These are phyloP conservation scores for Backusella morwellensis DNA, from an alignment of 192 early-diverging fungal species.

Conservation along the genomic window DNA sequence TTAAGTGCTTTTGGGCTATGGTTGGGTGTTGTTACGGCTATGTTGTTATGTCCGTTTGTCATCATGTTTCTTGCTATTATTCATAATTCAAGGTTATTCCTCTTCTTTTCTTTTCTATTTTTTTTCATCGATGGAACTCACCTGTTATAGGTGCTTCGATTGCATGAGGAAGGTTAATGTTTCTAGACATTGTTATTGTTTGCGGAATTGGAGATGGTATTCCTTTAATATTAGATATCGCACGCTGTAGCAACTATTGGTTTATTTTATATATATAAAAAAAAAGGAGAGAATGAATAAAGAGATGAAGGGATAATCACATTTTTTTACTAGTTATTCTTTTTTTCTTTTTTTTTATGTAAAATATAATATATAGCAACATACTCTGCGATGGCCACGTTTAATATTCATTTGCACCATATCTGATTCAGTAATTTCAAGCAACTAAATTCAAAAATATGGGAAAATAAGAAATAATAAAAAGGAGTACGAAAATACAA, in stretches of 20 bases:
- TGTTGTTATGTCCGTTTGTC: neutral
- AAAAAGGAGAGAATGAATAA: neutral
- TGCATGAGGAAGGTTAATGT: neutral
- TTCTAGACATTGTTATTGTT: neutral
- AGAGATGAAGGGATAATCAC: neutral
- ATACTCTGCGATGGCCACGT: conserved; percentile 43
- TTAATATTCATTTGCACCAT: conserved; percentile 37
- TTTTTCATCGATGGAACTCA: neutral
- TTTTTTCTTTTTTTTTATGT: neutral
- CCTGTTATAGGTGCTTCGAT: neutral
- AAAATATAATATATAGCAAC: conserved; percentile 3
- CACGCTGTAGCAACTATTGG: conserved; percentile 39
- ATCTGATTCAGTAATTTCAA: conserved; percentile 40
- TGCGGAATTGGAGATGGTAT: conserved; percentile 10
- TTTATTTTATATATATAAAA: neutral
- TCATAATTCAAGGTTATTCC: neutral
- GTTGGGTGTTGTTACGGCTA: neutral
- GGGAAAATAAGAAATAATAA: neutral
- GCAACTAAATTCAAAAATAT: conserved; percentile 20
- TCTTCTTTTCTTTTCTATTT: neutral
- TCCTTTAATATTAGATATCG: conserved; percentile 30
- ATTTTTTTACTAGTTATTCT: neutral
- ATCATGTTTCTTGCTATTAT: neutral
- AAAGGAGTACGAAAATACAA: neutral
- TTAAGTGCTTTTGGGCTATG: neutral